Evolutionary conservation across 2,329 filamentous ascomycete genomes (phyloP).

Genomic region (Ceratocystis ficicola): DNA sequence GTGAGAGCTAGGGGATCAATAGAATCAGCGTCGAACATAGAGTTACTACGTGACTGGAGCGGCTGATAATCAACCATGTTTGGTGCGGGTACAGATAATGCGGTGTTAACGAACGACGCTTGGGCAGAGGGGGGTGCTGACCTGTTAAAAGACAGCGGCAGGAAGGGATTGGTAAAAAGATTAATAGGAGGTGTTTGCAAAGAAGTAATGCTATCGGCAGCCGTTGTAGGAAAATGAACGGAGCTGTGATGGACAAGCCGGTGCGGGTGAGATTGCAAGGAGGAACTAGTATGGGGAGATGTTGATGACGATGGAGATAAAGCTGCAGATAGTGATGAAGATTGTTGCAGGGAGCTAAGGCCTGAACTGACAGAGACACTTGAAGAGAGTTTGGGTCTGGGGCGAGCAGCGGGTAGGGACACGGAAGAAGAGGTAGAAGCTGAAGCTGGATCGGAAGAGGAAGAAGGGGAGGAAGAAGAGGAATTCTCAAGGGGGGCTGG

Average conservation of each 20-base stretch:
- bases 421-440: too few species aligned
- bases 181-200: neutral
- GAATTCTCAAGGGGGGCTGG: neutral
- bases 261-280: neutral
- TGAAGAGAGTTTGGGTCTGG: neutral
- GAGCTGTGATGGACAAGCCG: neutral
- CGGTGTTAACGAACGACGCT: neutral
- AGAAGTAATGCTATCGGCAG: neutral
- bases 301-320: neutral
- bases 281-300: neutral
- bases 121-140: neutral
- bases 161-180: neutral
- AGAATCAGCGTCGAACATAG: neutral
- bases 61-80: neutral
- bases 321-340: neutral
- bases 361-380: neutral
- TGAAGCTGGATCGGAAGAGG: neutral
- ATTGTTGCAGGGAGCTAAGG: neutral
- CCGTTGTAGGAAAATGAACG: neutral
- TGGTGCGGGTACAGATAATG: neutral
- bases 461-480: neutral
- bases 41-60: neutral
- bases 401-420: neutral
- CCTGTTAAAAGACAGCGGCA: neutral
- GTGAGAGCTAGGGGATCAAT: neutral